These are phyloP conservation scores for Calendula officinalis DNA, from an alignment of 129 eudicot genomes.

Conservation along the genomic window DNA sequence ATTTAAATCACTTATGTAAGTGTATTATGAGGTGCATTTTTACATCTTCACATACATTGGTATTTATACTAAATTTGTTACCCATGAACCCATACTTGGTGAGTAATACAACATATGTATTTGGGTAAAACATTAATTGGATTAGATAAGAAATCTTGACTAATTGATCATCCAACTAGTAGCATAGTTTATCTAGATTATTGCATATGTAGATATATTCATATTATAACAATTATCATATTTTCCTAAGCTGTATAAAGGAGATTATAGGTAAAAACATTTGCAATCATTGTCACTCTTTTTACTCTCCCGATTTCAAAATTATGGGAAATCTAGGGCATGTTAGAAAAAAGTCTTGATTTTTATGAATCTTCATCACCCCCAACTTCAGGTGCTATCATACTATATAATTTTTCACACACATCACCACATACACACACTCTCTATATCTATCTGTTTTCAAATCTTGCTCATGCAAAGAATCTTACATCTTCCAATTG, in stretches of 20 bases:
- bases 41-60: too few relatives aligned
- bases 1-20: too few relatives aligned
- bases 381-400: constrained; percentile 16
- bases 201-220: too few relatives aligned
- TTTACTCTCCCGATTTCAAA: not conserved
- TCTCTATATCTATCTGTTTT: constrained; percentile 6
- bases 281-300: not conserved
- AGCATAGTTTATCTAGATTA: too few relatives aligned
- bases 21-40: too few relatives aligned
- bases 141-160: too few relatives aligned
- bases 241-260: not conserved
- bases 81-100: too few relatives aligned
- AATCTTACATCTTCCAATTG: constrained; percentile 17
- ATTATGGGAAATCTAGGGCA: constrained; percentile 16
- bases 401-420: not conserved
- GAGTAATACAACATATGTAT: too few relatives aligned
- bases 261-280: not conserved
- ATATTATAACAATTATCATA: too few relatives aligned
- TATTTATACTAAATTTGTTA: too few relatives aligned
- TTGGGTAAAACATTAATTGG: too few relatives aligned
- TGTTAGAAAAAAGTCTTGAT: not conserved
- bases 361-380: constrained; percentile 21
- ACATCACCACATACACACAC: constrained; percentile 15
- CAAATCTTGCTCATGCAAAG: constrained; percentile 32
- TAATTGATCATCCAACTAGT: too few relatives aligned